Conservation (phyloP, 2,329 filamentous ascomycete genomes). For the Ilyonectria destructans region DNA sequence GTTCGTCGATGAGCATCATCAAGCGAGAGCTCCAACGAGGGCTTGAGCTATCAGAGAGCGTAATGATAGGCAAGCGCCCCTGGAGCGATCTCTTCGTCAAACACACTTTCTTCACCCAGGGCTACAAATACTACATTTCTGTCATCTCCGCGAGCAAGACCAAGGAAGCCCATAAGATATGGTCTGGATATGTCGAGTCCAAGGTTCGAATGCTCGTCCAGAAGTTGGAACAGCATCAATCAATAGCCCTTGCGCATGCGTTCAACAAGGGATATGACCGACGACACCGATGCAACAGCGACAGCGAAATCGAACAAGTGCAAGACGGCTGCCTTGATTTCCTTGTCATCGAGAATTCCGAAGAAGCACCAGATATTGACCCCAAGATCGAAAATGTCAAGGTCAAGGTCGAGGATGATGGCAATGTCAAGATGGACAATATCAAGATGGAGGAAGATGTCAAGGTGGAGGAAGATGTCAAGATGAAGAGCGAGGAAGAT, state of each 20-base stretch:
- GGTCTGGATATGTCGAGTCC: slow-evolving; percentile 94
- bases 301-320: slow-evolving; percentile 67
- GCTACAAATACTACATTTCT: slow-evolving; percentile 96
- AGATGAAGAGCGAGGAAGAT: slow-evolving; percentile 25
- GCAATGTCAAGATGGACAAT: slow-evolving; percentile 36
- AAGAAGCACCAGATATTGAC: slow-evolving; percentile 54
- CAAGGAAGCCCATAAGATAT: slow-evolving; percentile 87
- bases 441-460: slow-evolving; percentile 35
- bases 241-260: slow-evolving; percentile 87
- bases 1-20: slow-evolving; percentile 89
- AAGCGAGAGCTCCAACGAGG: slow-evolving; percentile 86
- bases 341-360: slow-evolving; percentile 57
- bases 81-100: slow-evolving; percentile 94
- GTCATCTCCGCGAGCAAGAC: slow-evolving; percentile 87
- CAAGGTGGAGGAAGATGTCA: slow-evolving; percentile 7
- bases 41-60: slow-evolving; percentile 82
- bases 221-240: slow-evolving; percentile 84
- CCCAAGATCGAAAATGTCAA: slow-evolving; percentile 28
- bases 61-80: slow-evolving; percentile 81
- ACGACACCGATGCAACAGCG: slow-evolving; percentile 78
- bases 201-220: slow-evolving; percentile 90
- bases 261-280: slow-evolving; percentile 96
- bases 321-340: slow-evolving; percentile 69
- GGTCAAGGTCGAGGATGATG: slow-evolving; percentile 52
- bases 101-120: slow-evolving; percentile 93